Percentiles rank a stretch among this genome's conserved stretches.
Evolutionary conservation across 352 stramenopile genomes (phyloP).

Genomic region (Globisporangium nunn): DNA sequence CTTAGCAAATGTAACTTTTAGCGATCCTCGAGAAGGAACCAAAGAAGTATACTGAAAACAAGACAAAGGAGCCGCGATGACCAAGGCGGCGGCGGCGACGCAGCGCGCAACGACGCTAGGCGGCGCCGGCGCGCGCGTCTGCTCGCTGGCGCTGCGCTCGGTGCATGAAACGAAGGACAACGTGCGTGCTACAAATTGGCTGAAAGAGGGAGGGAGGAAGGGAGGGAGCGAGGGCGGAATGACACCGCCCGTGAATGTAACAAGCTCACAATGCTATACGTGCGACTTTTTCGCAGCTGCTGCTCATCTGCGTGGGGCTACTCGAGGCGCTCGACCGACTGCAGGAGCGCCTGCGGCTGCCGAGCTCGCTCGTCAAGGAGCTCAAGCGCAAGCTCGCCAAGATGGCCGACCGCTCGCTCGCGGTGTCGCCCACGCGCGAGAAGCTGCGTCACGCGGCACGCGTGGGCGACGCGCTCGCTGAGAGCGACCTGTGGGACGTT

Average conservation of each 20-base stretch:
- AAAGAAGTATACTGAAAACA: too few relatives aligned
- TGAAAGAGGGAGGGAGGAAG: neutral
- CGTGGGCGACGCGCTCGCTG: constrained; percentile 43
- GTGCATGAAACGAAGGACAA: constrained; percentile 69
- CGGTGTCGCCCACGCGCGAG: constrained; percentile 14
- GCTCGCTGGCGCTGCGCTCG: constrained; percentile 51
- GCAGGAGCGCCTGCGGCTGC: constrained; percentile 62
- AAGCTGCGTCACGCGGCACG: constrained; percentile 17
- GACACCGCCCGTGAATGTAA: too few relatives aligned
- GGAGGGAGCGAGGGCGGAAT: too few relatives aligned
- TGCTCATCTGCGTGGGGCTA: constrained; percentile 72
- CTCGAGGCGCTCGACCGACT: constrained; percentile 68
- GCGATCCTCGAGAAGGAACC: neutral
- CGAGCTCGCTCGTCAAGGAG: constrained; percentile 64
- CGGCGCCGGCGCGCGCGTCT: constrained; percentile 29
- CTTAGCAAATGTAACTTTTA: neutral
- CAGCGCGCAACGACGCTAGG: constrained; percentile 19
- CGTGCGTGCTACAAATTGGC: constrained; percentile 17
- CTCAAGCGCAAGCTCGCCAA: constrained; percentile 59
- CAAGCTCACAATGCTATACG: too few relatives aligned
- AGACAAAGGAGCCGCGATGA: too few relatives aligned
- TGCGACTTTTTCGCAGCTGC: constrained; percentile 27
- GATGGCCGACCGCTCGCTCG: constrained; percentile 53
- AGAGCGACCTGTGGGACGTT: constrained; percentile 47
- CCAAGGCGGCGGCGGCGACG: constrained; percentile 7